phyloP scores from a whole-genome alignment of 108 stramenopile species.

The Mediolabrus comicus region DNA sequence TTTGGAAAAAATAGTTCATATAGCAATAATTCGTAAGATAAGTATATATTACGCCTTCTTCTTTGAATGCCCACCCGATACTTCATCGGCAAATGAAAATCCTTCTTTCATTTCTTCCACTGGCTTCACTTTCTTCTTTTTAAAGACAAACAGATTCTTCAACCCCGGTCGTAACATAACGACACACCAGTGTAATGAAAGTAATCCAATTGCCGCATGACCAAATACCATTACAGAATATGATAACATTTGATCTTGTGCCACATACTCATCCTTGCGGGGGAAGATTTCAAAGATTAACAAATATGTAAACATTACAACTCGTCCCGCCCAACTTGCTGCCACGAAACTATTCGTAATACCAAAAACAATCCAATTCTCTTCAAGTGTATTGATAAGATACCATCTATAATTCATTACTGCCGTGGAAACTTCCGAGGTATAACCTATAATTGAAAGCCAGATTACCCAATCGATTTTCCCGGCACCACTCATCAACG shows the following conservation, averaged over 20 bases:
- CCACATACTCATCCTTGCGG: constrained; percentile 17
- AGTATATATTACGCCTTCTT: not conserved
- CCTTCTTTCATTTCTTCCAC: not conserved
- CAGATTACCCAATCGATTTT: constrained; percentile 33
- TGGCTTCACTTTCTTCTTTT: constrained; percentile 14
- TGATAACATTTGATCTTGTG: constrained; percentile 26
- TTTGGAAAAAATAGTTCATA: not conserved
- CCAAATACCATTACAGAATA: constrained; percentile 37
- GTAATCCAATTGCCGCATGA: constrained; percentile 35
- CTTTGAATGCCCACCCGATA: constrained; percentile 3
- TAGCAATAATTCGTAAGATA: not conserved
- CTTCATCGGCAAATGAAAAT: constrained; percentile 35
- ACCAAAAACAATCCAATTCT: constrained; percentile 45
- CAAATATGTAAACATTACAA: constrained; percentile 36
- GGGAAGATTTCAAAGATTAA: constrained; percentile 34
- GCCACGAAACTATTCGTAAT: constrained; percentile 39
- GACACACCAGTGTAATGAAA: constrained; percentile 41
- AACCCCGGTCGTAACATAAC: constrained; percentile 33
- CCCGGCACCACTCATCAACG: constrained; percentile 19
- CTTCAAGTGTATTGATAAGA: constrained; percentile 38
- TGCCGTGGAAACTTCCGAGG: constrained; percentile 42
- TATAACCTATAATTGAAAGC: constrained; percentile 42
- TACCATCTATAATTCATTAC: constrained; percentile 53
- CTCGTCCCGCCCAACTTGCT: constrained; percentile 20
- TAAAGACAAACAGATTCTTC: constrained; percentile 38